These are phyloP conservation scores for Rhinocladiella mackenziei DNA, from an alignment of 2,329 filamentous ascomycete species.

Conservation along the genomic window DNA sequence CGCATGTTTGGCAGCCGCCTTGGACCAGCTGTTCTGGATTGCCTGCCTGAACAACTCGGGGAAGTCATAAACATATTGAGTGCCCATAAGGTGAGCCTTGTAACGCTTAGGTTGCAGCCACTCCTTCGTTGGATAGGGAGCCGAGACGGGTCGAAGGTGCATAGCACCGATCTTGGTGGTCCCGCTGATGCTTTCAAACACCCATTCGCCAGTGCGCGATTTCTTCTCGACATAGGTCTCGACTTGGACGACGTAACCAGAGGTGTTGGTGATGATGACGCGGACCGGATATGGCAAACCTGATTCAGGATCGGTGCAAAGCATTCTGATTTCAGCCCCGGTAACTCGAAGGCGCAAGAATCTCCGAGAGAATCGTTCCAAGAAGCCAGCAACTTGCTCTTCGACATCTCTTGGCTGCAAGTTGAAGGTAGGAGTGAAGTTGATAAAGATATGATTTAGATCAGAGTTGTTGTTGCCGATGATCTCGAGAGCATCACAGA, in stretches of 20 bases:
- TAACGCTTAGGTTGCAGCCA: slow-evolving; percentile 98
- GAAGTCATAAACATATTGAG: slow-evolving; percentile 99
- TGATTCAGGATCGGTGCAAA: slow-evolving; percentile 85
- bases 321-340: slow-evolving; percentile 95
- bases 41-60: slow-evolving; percentile 98
- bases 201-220: slow-evolving; percentile 95
- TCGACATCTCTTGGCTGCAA: slow-evolving; percentile 86
- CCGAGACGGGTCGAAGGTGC: slow-evolving; percentile 85
- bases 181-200: slow-evolving; percentile 96
- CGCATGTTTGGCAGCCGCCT: slow-evolving; percentile 69
- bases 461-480: slow-evolving; percentile 99
- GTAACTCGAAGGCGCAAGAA: slow-evolving; percentile 96
- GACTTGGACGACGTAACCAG: slow-evolving; percentile 94
- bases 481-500: slow-evolving; percentile 94
- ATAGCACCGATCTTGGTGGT: slow-evolving; percentile 93
- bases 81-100: slow-evolving; percentile 98
- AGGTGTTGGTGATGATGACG: slow-evolving; percentile 97
- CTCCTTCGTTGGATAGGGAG: slow-evolving; percentile 96
- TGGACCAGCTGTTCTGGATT: slow-evolving; percentile 89
- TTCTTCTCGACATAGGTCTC: slow-evolving; percentile 98
- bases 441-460: slow-evolving; percentile 99
- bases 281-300: slow-evolving; percentile 86
- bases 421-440: slow-evolving; percentile 96
- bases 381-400: slow-evolving; percentile 86
- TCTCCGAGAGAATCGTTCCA: slow-evolving; percentile 91